Evolutionary conservation across 2,329 filamentous ascomycete genomes (phyloP).

Genomic region (Fusarium chuoi): DNA sequence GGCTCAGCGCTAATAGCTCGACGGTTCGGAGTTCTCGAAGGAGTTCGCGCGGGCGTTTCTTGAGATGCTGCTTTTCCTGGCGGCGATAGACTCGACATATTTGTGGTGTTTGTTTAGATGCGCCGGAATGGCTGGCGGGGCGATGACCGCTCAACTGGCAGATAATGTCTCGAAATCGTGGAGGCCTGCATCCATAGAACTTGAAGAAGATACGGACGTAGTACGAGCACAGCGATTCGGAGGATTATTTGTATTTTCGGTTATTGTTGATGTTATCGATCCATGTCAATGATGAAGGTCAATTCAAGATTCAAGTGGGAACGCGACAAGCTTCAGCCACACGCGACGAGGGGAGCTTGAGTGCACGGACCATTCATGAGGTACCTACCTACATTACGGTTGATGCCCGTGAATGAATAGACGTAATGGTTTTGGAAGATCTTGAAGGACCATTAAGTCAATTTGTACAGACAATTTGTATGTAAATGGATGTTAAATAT

Average conservation of each 20-base stretch:
- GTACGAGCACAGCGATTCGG: neutral
- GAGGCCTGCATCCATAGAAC: neutral
- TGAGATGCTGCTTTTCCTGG: conserved; percentile 24
- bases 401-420: neutral
- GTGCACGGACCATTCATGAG: conserved; percentile 19
- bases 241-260: neutral
- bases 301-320: conserved; percentile 8
- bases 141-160: neutral
- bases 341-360: conserved; percentile 20
- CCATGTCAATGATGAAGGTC: conserved; percentile 32
- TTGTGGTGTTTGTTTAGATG: conserved; percentile 22
- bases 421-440: neutral
- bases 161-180: neutral
- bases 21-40: conserved; percentile 44
- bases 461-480: neutral
- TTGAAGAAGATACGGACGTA: neutral
- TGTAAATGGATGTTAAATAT: neutral
- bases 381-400: neutral
- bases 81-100: conserved; percentile 31
- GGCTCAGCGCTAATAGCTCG: conserved; percentile 50
- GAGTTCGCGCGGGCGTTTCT: conserved; percentile 27
- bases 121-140: neutral
- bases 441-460: neutral
- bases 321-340: conserved; percentile 26
- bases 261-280: conserved; percentile 29